phyloP scores from a whole-genome alignment of 139 green algal species.

The Asterochloris erici region DNA sequence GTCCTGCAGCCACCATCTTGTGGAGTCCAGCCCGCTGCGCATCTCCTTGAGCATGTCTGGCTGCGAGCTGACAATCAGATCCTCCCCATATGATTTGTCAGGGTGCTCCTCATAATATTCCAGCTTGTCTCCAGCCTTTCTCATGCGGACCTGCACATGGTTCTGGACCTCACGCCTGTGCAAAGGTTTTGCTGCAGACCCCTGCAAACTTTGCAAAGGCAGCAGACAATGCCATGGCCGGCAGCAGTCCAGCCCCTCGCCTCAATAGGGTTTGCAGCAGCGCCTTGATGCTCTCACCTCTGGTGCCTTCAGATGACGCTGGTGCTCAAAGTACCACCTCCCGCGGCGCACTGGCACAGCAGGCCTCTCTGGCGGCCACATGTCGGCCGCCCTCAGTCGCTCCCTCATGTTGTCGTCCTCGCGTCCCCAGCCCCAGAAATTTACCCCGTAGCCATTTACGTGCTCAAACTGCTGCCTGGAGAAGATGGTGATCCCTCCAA shows the following conservation, averaged over 20 bases:
- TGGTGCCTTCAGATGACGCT: conserved; percentile 26
- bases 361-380: conserved; percentile 33
- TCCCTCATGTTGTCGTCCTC: conserved; percentile 45
- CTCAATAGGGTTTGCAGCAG: neutral
- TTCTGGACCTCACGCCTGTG: neutral
- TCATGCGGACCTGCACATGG: neutral
- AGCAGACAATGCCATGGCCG: neutral
- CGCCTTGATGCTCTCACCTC: conserved; percentile 15
- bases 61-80: conserved; percentile 10
- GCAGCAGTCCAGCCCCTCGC: neutral
- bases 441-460: conserved; percentile 36
- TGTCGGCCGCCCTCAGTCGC: conserved; percentile 18
- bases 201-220: neutral
- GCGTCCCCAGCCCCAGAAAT: conserved; percentile 43
- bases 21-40: neutral
- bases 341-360: neutral
- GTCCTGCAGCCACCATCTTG: neutral
- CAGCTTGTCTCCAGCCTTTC: neutral
- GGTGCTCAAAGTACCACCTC: conserved; percentile 29
- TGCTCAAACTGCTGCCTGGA: conserved; percentile 25
- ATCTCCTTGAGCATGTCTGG: neutral
- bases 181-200: neutral
- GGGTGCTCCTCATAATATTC: neutral
- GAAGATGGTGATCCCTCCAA: conserved; percentile 37
- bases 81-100: neutral